Evolutionary conservation across 768 basidiomycete species (phyloP), one percentile per base, ranked within the genome.

Genomic region (Suillus subaureus): DNA sequence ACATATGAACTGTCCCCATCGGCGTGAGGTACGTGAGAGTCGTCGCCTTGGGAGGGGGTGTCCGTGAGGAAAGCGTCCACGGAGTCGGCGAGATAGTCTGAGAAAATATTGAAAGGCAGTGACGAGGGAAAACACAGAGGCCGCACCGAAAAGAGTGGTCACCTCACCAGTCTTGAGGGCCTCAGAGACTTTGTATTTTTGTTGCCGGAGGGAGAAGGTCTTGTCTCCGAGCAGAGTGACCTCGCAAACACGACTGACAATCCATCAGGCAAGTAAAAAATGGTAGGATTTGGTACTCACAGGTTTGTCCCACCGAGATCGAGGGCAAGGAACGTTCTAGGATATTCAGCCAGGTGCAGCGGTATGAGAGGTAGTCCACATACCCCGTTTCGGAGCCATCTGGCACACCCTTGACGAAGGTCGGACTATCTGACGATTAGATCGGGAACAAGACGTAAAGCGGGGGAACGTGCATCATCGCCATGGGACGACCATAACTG

Each of bases 241-340:
- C 77, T 98, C 93, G 79, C 96, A 98, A 56, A 97, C 96, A 61
- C 96, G 96, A 67, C 95, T 97, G 68, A 68, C 39, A 37, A 63
- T n/a, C 42, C 28, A 65, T 37, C 63, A 57, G 21, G 21, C 9
- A 15, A 18, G 61, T 47, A 61, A 35, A 47, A 12, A 18, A 23
- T 51, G 6, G 9, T 9, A 42, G 8, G 1, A 42, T n/a, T 2
- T 12, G 23, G 12, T 55, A 82, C 92, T 75, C 78, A 97, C 92
- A 99, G 85, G 75, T 99, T 99, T 28, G 97, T 99, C 64, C 97
- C 97, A 47, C 97, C 97, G 23, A 99, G 86, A 81, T 99, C 97
- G 23, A 99, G 84, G 5, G 97, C 96, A 62, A 99, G 87, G 79
- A 97, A 99, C 7, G 95, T 97, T 54, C 96, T 97, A 71, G 58